These are phyloP conservation scores for Coniochaeta ligniaria DNA, from an alignment of 2,329 filamentous ascomycete genomes.

Conservation along the genomic window DNA sequence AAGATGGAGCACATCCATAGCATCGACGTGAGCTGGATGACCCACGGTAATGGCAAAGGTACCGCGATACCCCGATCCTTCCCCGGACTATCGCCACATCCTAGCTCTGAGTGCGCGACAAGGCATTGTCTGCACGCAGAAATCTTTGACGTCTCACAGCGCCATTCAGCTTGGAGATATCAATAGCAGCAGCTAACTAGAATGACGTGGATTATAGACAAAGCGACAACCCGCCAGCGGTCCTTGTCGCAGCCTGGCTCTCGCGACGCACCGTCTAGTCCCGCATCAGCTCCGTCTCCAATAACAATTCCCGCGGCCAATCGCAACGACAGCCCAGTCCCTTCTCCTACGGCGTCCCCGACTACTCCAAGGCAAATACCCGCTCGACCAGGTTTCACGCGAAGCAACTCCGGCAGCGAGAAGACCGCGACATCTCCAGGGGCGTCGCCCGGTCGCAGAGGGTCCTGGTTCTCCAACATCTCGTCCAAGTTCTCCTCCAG, in stretches of 20 bases:
- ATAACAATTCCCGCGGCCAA: conserved; percentile 3
- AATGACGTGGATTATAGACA: conserved; percentile 13
- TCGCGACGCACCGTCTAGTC: conserved; percentile 7
- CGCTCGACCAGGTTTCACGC: conserved; percentile 20
- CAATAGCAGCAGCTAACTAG: neutral
- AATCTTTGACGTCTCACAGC: neutral
- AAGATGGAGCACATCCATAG: conserved; percentile 74
- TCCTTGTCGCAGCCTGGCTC: conserved; percentile 15
- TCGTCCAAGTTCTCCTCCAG: conserved; percentile 80
- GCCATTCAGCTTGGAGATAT: neutral
- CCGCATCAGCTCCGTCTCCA: conserved; percentile 1
- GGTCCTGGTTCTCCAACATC: conserved; percentile 90
- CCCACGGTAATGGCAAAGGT: conserved; percentile 77
- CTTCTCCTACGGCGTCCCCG: conserved; percentile 6
- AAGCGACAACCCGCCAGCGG: conserved; percentile 15
- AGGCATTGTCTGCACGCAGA: neutral
- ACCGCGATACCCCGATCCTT: conserved; percentile 24
- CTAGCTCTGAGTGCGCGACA: neutral
- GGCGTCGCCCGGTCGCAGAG: conserved; percentile 46
- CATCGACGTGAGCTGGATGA: conserved; percentile 86
- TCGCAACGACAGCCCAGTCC: neutral
- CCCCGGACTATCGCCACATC: neutral
- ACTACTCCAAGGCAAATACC: conserved; percentile 20
- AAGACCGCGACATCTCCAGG: conserved; percentile 21
- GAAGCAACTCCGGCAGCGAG: conserved; percentile 21